Evolutionary conservation across 257 asterid species (phyloP).

Genomic region (Eustoma russellianum): DNA sequence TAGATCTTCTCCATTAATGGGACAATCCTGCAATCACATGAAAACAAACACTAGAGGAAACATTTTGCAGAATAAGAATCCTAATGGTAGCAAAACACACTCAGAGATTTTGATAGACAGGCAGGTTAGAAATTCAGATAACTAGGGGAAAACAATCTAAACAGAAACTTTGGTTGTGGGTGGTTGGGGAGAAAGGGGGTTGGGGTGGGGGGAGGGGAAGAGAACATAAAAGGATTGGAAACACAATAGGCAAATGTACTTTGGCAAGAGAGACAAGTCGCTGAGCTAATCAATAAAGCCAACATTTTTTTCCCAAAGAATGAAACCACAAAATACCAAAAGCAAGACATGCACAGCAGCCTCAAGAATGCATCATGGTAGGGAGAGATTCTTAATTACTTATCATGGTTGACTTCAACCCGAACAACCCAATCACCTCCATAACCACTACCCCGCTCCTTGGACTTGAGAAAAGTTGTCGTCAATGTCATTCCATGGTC

Average conservation of each 20-base stretch:
- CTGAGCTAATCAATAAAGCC: background rate
- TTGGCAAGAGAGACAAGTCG: too few relatives aligned
- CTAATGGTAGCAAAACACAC: background rate
- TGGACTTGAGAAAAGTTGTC: slow-evolving; percentile 75
- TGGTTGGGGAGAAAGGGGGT: too few relatives aligned
- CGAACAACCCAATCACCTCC: slow-evolving; percentile 99
- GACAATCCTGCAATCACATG: background rate
- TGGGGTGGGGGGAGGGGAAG: too few relatives aligned
- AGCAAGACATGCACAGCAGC: background rate
- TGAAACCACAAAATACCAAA: background rate
- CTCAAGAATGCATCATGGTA: slow-evolving; percentile 5
- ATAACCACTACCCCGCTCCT: slow-evolving; percentile 71
- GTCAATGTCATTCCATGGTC: slow-evolving; percentile 70
- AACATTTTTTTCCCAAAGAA: background rate
- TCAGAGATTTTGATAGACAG: background rate
- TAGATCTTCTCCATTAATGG: background rate
- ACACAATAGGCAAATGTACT: too few relatives aligned
- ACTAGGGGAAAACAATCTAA: background rate
- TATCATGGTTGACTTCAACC: slow-evolving; percentile 55
- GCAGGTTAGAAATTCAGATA: background rate
- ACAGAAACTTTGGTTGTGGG: too few relatives aligned
- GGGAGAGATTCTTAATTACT: slow-evolving; percentile 31
- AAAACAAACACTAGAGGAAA: too few relatives aligned
- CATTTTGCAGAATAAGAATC: too few relatives aligned
- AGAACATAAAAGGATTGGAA: too few relatives aligned